Evolutionary conservation across 305 asterid genomes (phyloP).

Genomic region (Rubia tinctorum): DNA sequence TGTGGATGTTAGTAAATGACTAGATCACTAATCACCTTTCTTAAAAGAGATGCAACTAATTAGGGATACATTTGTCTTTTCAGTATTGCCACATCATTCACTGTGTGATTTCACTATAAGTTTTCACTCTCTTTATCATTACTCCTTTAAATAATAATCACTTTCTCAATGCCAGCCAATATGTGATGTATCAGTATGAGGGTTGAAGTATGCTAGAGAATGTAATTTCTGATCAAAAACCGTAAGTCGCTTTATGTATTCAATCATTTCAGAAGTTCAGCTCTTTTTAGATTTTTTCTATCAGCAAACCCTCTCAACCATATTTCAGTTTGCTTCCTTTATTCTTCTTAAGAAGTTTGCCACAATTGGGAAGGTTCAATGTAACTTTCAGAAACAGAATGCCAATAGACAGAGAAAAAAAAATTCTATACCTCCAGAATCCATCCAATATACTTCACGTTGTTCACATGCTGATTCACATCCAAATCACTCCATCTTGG

Average conservation of each 20-base stretch:
- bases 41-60: no score
- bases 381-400: background rate
- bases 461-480: slow-evolving; percentile 95
- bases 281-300: background rate
- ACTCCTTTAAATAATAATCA: no score
- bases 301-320: background rate
- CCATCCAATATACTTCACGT: slow-evolving; percentile 96
- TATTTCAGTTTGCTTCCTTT: background rate
- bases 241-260: background rate
- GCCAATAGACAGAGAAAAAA: slow-evolving; percentile 4
- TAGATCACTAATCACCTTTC: no score
- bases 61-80: no score
- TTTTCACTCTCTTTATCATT: no score
- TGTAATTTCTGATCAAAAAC: background rate
- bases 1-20: no score
- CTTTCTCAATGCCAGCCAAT: background rate
- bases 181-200: background rate
- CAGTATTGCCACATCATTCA: no score
- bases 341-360: background rate
- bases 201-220: background rate
- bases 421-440: slow-evolving; percentile 72
- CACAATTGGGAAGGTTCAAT: background rate
- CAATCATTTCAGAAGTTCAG: background rate
- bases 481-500: slow-evolving; percentile 94
- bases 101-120: no score